Conservation (phyloP, 139 green algal genomes). For the Micractinium conductrix region DNA sequence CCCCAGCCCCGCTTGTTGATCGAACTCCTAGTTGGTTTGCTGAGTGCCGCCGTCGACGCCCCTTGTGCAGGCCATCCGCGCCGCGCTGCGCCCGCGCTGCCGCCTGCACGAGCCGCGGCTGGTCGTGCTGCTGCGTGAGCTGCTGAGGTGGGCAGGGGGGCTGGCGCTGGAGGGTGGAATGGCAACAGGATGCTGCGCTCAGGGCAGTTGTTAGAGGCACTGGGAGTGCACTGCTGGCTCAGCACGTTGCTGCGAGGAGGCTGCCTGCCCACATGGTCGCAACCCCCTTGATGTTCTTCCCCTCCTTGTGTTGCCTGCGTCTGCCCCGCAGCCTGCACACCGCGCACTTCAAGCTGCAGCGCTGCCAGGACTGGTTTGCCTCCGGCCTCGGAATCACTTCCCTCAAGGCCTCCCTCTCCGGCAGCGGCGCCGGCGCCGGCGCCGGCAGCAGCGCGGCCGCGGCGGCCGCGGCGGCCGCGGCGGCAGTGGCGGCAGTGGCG, state of each 20-base stretch:
- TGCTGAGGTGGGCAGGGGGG: conserved; percentile 22
- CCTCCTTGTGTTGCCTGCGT: too few relatives aligned
- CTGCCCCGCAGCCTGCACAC: background rate
- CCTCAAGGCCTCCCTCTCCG: background rate
- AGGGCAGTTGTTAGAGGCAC: too few relatives aligned
- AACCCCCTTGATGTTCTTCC: too few relatives aligned
- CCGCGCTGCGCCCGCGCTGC: conserved; percentile 20
- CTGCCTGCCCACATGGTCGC: too few relatives aligned
- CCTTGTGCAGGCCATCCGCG: conserved; percentile 5
- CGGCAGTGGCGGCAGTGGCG: background rate
- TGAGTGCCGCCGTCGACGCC: too few relatives aligned
- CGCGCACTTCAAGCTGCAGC: conserved; percentile 30
- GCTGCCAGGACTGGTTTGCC: conserved; percentile 31
- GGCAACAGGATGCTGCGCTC: too few relatives aligned
- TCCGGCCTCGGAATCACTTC: background rate
- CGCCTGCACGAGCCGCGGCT: conserved; percentile 5
- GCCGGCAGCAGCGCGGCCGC: background rate
- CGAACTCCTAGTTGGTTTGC: too few relatives aligned
- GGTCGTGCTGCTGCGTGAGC: conserved; percentile 10
- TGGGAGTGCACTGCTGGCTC: too few relatives aligned
- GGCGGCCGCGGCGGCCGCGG: background rate
- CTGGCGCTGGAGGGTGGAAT: too few relatives aligned
- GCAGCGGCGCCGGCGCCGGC: too few relatives aligned
- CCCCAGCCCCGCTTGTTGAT: too few relatives aligned
- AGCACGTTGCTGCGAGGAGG: too few relatives aligned